Percentiles rank a stretch among this genome's conserved stretches.
phyloP scores from a whole-genome alignment of 176 grass and related monocot genomes.

The Coix lacrymajobi region DNA sequence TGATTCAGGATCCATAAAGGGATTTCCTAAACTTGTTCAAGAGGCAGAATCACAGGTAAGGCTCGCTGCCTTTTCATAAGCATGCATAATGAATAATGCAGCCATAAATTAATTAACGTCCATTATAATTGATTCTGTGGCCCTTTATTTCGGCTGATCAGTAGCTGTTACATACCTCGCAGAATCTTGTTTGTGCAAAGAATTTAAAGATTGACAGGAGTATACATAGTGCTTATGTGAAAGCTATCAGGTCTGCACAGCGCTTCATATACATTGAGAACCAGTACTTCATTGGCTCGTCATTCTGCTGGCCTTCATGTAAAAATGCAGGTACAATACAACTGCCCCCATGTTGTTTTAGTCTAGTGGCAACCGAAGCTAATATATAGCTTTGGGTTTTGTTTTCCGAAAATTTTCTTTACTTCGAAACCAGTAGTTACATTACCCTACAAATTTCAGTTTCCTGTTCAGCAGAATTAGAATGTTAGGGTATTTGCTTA shows the following conservation, averaged over 20 bases:
- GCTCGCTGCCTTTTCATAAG: neutral
- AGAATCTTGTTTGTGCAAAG: conserved; percentile 89
- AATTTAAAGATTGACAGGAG: conserved; percentile 86
- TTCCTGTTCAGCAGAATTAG: neutral
- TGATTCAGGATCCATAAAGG: conserved; percentile 87
- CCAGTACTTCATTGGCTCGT: conserved; percentile 93
- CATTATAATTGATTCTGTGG: neutral
- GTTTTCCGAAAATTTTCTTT: too few relatives aligned
- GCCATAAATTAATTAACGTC: neutral
- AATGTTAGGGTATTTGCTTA: neutral
- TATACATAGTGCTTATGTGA: conserved; percentile 90
- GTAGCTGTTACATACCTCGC: conserved; percentile 11
- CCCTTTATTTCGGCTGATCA: neutral
- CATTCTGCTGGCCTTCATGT: conserved; percentile 73
- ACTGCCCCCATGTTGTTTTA: neutral
- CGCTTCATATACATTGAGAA: conserved; percentile 96
- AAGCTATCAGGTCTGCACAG: conserved; percentile 83
- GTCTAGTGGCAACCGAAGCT: neutral
- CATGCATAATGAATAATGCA: neutral
- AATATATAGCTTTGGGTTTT: too few relatives aligned
- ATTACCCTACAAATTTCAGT: neutral
- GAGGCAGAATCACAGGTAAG: conserved; percentile 64
- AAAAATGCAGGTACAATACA: conserved; percentile 60
- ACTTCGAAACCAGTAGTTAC: neutral
- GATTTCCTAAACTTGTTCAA: conserved; percentile 76